These are phyloP conservation scores for Pythium aphanidermatum DNA, from an alignment of 352 stramenopile genomes.

Conservation along the genomic window DNA sequence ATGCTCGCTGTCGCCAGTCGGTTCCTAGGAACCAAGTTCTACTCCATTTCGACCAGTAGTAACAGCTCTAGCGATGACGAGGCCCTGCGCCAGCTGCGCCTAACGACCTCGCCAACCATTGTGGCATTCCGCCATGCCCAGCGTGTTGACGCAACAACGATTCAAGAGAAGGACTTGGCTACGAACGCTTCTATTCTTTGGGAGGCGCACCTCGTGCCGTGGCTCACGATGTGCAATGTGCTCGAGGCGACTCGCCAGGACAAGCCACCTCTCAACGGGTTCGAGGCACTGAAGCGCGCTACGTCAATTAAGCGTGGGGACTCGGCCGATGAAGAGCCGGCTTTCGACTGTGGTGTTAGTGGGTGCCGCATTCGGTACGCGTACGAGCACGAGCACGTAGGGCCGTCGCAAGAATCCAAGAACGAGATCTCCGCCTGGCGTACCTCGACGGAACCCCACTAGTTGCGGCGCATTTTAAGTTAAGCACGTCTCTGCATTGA, in stretches of 20 bases:
- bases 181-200: constrained; percentile 31
- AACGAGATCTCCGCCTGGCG: constrained; percentile 57
- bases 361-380: constrained; percentile 55
- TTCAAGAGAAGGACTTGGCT: constrained; percentile 32
- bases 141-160: constrained; percentile 34
- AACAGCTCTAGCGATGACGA: constrained; percentile 15
- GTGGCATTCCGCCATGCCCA: constrained; percentile 47
- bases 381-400: constrained; percentile 70
- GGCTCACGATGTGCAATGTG: constrained; percentile 56
- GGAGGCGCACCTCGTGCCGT: constrained; percentile 53
- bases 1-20: constrained; percentile 36
- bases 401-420: constrained; percentile 49
- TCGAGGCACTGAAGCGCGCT: not conserved
- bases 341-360: constrained; percentile 56
- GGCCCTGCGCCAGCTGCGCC: constrained; percentile 29
- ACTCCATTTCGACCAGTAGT: constrained; percentile 16
- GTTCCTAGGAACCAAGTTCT: constrained; percentile 61
- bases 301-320: constrained; percentile 3
- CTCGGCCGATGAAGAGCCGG: constrained; percentile 16
- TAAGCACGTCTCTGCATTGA: too few relatives aligned
- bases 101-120: constrained; percentile 27
- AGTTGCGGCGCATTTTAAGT: too few relatives aligned
- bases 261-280: too few relatives aligned
- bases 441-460: not conserved
- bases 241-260: constrained; percentile 35